Base-by-base conservation (phyloP, 495 filamentous ascomycete species). In the Podospora pseudocomata region DNA sequence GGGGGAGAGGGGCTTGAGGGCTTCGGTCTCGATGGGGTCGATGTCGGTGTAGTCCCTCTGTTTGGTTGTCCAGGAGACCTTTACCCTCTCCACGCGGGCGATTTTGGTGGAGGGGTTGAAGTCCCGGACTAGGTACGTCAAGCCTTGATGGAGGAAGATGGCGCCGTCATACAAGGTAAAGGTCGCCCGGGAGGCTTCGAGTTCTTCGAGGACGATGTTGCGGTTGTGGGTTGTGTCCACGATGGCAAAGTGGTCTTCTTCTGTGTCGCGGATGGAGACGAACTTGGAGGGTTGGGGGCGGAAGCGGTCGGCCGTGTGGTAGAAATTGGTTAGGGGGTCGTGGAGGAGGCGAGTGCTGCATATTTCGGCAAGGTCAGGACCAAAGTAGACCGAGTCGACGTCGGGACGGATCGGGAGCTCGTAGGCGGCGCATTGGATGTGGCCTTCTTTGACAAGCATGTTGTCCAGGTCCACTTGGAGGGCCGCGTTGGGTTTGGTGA, bases 91-190 rank as follows among this genome's bases (percentile, higher is more conserved):
- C 2, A 87, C 85, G 58, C 78, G 80, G 0, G 94, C 94, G 65
- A 96, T 87, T 69, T 86, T 87, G 64, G 85, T 84, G 44, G 94
- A 91, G 18, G 89, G 88, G 73, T 88, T 90, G 75, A 98, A 91
- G 72, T 97, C 92, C 71, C 91, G 90, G 65, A 99, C 90, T 1
- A 99, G 86, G 76, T 96, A 99, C 2, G 89, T 95, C 67, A 87
- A 86, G 65, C 95, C 95, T 82, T 97, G 94, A 77, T 98, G 96
- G 5, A 98, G 86, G 84, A 97, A 99, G 70, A 99, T 97, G 65
- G 92, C 95, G 30, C 96, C 95, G 82, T 98, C 94, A 76, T 98
- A 98, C 71, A 98, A 87, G 55, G 93, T 96, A 80, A 98, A 97
- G 79, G 93, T 93, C 2, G 96, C 95, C 19, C 96, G 89, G 5